A percentile compares a stretch with the other conserved stretches of the same genome.
Conservation (phyloP, 2,329 filamentous ascomycete genomes). For the Sclerotiophoma versabilis region DNA sequence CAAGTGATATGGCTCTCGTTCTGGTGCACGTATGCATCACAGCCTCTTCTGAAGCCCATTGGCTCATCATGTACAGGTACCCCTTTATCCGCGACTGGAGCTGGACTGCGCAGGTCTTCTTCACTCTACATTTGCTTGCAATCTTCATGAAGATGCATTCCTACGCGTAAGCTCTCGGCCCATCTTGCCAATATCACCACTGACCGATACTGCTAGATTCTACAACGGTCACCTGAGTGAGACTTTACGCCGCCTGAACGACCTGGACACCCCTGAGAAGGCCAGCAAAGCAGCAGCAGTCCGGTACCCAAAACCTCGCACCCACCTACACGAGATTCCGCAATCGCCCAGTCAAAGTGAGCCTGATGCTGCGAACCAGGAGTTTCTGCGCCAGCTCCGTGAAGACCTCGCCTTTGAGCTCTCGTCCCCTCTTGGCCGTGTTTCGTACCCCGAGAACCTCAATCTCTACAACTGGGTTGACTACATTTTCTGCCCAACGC, state of each 20-base stretch:
- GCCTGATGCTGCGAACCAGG: constrained; percentile 46
- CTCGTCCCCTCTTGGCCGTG: constrained; percentile 85
- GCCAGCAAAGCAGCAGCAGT: constrained; percentile 74
- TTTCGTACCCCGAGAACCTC: constrained; percentile 90
- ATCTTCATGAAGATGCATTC: constrained; percentile 99
- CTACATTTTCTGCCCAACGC: constrained; percentile 88
- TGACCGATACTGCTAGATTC: constrained; percentile 59
- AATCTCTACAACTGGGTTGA: constrained; percentile 83
- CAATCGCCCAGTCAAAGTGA: constrained; percentile 54
- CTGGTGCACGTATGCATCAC: constrained; percentile 70
- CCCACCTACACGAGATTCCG: constrained; percentile 63
- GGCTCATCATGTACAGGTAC: constrained; percentile 55
- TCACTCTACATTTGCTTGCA: constrained; percentile 87
- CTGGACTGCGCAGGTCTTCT: constrained; percentile 96
- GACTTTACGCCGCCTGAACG: constrained; percentile 79
- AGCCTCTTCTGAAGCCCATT: too few species aligned
- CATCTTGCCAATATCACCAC: not conserved
- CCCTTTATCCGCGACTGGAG: constrained; percentile 90
- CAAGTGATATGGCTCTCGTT: constrained; percentile 79
- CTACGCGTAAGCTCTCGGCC: constrained; percentile 64
- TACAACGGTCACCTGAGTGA: constrained; percentile 96
- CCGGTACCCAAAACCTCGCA: constrained; percentile 67
- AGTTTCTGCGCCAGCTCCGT: constrained; percentile 70
- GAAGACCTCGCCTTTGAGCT: constrained; percentile 90
- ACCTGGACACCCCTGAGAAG: constrained; percentile 78